Base-by-base conservation (phyloP, 2,329 filamentous ascomycete genomes). In the Fusarium sp. region DNA sequence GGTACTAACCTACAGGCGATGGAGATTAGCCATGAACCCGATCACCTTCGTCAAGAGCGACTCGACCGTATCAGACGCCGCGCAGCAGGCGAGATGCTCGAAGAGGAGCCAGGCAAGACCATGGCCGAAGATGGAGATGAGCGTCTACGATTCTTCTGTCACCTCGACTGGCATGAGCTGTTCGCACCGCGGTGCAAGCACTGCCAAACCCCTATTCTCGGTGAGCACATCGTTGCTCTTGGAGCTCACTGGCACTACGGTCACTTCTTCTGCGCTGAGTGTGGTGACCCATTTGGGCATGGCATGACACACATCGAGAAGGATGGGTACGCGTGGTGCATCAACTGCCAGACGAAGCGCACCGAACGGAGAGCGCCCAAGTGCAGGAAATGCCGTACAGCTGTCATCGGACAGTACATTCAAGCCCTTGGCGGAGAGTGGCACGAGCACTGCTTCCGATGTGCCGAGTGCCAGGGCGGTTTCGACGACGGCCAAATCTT, bases 191-290 rank as follows among this genome's bases (percentile, higher is more conserved):
- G 93, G 41, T 99, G 96, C 86, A 96, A 96, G 82, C 94, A 93
- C 79, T 99, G 96, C 87, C 94, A 92, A 79, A 99, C 96, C 10
- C 95, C 96, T 6, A 99, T 99, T 75, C 90, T 98, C 72, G 94
- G 94, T 41, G 94, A 98, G 80, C 93, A 98, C 71, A 91, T 98
- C 31, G 91, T 98, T 16, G 96, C 96, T 3, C 93, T 97, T 58
- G 96, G 96, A 2, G 89, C 91, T n/a, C 94, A 97, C 81, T 99
- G 93, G 93, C 96, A 99, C 79, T 92, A 93, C 54, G 96, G 96
- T 0, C 96, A 99, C 81, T 99, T 99, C 83, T 99, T 99, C 86
- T 99, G 96, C 77, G 96, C 96, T 41, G 94, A 99, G 84, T 99
- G 96, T 78, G 96, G 96, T 71, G 95, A 99, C 82, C 95, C 96